phyloP scores from a whole-genome alignment of 1,139 yeast species.

The Sugiyamaella pinicola region DNA sequence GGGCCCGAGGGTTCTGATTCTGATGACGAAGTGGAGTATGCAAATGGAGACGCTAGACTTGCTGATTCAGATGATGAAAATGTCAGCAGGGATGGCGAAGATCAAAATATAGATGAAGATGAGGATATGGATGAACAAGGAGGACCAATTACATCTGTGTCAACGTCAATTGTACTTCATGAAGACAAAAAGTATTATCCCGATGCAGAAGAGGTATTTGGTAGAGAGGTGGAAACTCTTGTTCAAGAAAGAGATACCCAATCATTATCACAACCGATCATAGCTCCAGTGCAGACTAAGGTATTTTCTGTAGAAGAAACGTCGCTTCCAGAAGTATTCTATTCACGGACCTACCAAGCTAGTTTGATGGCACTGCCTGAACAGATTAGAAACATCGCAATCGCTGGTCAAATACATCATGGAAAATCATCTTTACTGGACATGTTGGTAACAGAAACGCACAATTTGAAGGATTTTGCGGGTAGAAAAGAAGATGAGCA shows the following conservation, averaged over 20 bases:
- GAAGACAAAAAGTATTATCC: conserved; percentile 53
- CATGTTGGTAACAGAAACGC: conserved; percentile 65
- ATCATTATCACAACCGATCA: conserved; percentile 62
- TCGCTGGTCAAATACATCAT: conserved; percentile 81
- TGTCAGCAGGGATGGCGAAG: conserved; percentile 18
- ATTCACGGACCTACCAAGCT: conserved; percentile 64
- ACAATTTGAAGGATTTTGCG: conserved; percentile 44
- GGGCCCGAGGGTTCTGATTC: conserved; percentile 49
- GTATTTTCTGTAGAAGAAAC: conserved; percentile 54
- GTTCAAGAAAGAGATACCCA: conserved; percentile 60
- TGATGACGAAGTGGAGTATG: conserved; percentile 23
- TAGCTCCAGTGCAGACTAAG: conserved; percentile 54
- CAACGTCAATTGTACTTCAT: conserved; percentile 43
- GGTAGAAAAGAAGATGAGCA: conserved; percentile 47
- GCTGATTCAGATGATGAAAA: conserved; percentile 14
- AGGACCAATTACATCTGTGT: conserved; percentile 31
- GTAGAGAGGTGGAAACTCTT: conserved; percentile 64
- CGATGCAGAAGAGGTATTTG: conserved; percentile 51
- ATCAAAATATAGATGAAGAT: conserved; percentile 22
- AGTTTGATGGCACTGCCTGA: conserved; percentile 58
- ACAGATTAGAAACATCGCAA: conserved; percentile 72
- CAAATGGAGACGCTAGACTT: not conserved
- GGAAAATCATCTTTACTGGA: conserved; percentile 89
- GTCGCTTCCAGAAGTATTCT: conserved; percentile 59
- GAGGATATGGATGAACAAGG: conserved; percentile 23